Conservation (phyloP, 345 rosid species). For the Hibiscus tridactylites region DNA sequence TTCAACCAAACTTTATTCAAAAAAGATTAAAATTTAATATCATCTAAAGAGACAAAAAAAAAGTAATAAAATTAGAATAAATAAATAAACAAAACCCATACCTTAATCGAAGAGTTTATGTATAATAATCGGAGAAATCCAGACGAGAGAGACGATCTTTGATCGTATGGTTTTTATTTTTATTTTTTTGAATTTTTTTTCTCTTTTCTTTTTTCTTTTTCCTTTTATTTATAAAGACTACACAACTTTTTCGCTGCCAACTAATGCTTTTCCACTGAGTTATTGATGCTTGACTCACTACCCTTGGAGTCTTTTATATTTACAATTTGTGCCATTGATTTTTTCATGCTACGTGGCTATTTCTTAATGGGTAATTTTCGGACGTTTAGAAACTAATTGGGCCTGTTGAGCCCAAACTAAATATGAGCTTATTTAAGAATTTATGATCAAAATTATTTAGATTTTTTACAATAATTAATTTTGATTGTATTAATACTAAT, state of each 20-base stretch:
- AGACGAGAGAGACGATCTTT: not conserved
- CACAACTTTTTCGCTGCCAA: conserved; percentile 1
- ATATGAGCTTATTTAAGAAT: too few relatives aligned
- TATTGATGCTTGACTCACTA: not conserved
- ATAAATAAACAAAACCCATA: not conserved
- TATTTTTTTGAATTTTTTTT: not conserved
- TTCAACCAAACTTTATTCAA: not conserved
- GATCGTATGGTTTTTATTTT: not conserved
- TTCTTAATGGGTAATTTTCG: not conserved
- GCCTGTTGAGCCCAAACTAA: too few relatives aligned
- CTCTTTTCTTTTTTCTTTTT: too few relatives aligned
- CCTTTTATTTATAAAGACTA: not conserved
- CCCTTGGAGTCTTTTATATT: not conserved
- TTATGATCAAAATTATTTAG: too few relatives aligned
- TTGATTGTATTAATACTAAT: too few relatives aligned
- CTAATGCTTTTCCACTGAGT: conserved; percentile 1
- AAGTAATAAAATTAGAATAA: not conserved
- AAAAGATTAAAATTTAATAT: not conserved
- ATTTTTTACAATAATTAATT: too few relatives aligned
- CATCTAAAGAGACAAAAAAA: not conserved
- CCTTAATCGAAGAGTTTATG: not conserved
- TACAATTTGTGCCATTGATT: not conserved
- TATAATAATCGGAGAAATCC: not conserved
- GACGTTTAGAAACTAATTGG: too few relatives aligned
- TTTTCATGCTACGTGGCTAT: not conserved